Evolutionary conservation across 106 monocot species (phyloP).

Genomic region (Amphibolis antarctica): DNA sequence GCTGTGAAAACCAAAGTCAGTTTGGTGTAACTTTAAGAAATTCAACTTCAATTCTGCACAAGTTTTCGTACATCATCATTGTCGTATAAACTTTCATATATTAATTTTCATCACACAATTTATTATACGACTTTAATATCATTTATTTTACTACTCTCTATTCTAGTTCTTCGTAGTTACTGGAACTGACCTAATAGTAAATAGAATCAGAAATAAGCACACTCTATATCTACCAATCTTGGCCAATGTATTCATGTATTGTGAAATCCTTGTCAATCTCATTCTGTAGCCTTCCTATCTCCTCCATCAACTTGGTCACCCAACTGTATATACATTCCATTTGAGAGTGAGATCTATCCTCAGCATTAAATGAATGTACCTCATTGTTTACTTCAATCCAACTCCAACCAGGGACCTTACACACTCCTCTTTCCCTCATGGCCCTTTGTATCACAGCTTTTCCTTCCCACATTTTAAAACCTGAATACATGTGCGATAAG

Average conservation of each 20-base stretch:
- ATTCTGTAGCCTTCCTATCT: slow-evolving; percentile 13
- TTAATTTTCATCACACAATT: too few species aligned
- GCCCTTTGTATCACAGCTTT: slow-evolving; percentile 45
- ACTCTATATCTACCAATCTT: background rate
- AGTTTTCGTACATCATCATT: too few species aligned
- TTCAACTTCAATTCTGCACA: too few species aligned
- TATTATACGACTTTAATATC: too few species aligned
- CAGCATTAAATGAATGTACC: slow-evolving; percentile 75
- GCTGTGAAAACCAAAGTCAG: too few species aligned
- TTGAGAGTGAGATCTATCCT: slow-evolving; percentile 55
- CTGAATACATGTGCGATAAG: slow-evolving; percentile 46
- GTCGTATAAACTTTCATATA: too few species aligned
- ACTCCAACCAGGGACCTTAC: slow-evolving; percentile 84
- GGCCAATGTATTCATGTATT: background rate
- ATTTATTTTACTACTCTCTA: too few species aligned
- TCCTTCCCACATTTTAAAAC: slow-evolving; percentile 40
- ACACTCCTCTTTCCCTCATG: slow-evolving; percentile 62
- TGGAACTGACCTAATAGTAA: too few species aligned
- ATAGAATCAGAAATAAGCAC: too few species aligned
- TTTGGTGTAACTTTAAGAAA: too few species aligned
- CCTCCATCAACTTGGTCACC: slow-evolving; percentile 28
- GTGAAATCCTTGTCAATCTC: background rate
- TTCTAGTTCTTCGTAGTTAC: too few species aligned
- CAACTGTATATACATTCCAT: slow-evolving; percentile 38
- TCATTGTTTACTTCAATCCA: slow-evolving; percentile 73